Conservation (phyloP, 169 alveolate genomes). For the Perkinsus chesapeaki region DNA sequence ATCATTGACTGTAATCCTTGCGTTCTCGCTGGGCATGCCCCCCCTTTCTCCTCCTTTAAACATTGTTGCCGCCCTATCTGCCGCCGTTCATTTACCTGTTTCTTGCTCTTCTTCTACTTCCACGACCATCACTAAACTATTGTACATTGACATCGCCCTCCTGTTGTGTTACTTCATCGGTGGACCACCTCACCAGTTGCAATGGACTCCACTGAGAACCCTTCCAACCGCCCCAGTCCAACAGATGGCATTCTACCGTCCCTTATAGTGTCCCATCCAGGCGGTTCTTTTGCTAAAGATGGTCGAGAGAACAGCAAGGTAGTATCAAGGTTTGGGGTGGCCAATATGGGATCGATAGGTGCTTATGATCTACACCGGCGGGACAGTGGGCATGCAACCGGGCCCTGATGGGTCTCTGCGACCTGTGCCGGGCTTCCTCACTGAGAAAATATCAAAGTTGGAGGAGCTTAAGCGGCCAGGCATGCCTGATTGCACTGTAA, state of each 20-base stretch:
- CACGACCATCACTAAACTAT: no score
- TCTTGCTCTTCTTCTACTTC: no score
- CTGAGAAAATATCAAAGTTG: not conserved
- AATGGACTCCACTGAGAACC: not conserved
- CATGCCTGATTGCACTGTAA: not conserved
- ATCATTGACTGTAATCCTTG: not conserved
- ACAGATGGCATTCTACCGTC: not conserved
- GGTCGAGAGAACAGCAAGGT: not conserved
- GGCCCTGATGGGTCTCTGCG: not conserved
- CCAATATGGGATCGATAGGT: no score
- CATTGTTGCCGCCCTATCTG: not conserved
- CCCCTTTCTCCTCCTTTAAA: not conserved
- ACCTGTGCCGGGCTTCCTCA: not conserved
- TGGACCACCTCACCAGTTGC: no score
- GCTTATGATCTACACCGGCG: constrained; percentile 30
- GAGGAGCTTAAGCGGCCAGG: not conserved
- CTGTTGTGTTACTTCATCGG: no score
- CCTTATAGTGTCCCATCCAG: not conserved
- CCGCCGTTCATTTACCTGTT: not conserved
- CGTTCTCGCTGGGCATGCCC: not conserved
- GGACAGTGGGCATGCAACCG: constrained; percentile 38
- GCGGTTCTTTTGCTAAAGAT: not conserved
- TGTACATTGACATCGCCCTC: no score
- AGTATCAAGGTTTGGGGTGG: not conserved
- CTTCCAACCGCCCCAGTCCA: not conserved